phyloP scores from a whole-genome alignment of 192 early-diverging fungal genomes.

The Backusella tarrabulga region DNA sequence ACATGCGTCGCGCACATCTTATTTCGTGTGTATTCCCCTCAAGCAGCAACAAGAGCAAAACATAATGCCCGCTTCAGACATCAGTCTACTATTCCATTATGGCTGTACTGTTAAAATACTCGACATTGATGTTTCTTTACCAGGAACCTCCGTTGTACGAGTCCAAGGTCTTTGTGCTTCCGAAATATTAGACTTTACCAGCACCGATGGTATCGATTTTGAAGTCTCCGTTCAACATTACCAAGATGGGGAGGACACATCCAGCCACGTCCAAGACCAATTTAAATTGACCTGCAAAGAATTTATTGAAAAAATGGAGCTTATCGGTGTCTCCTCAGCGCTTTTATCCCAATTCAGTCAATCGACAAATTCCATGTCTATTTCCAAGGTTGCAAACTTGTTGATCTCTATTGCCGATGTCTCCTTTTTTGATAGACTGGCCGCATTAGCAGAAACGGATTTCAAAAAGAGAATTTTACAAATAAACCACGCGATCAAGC shows the following conservation, averaged over 20 bases:
- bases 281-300: background rate
- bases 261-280: background rate
- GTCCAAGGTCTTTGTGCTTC: constrained; percentile 65
- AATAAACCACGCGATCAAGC: background rate
- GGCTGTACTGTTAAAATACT: constrained; percentile 55
- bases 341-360: constrained; percentile 56
- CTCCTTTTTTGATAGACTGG: constrained; percentile 65
- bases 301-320: background rate
- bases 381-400: constrained; percentile 62
- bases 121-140: constrained; percentile 36
- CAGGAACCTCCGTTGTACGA: constrained; percentile 52
- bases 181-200: constrained; percentile 47
- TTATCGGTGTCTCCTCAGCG: background rate
- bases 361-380: constrained; percentile 53
- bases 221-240: constrained; percentile 49
- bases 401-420: constrained; percentile 69
- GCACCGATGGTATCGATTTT: constrained; percentile 38
- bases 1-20: background rate
- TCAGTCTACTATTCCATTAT: constrained; percentile 38
- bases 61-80: background rate
- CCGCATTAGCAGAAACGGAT: constrained; percentile 54
- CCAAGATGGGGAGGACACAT: constrained; percentile 31
- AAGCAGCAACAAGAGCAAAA: background rate
- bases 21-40: background rate
- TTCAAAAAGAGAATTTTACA: constrained; percentile 49